Conservation (phyloP, 768 basidiomycete genomes). For the Lactifluus rugatus region DNA sequence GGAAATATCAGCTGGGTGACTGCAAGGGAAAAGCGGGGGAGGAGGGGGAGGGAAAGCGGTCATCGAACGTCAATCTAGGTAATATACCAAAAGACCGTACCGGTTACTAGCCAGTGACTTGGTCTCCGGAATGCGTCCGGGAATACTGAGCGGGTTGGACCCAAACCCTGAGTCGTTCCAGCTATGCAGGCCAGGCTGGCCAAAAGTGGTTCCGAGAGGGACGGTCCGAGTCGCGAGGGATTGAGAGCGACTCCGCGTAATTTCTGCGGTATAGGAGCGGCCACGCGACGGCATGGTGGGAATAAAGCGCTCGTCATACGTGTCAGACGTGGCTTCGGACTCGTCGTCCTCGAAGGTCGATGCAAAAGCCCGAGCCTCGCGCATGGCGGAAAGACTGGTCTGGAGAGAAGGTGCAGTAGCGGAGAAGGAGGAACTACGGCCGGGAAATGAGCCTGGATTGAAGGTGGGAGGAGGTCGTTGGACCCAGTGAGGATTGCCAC, state of each 20-base stretch:
- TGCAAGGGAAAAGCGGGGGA: slow-evolving; percentile 29
- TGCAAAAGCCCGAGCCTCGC: slow-evolving; percentile 52
- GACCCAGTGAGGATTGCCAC: slow-evolving; percentile 38
- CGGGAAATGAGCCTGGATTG: slow-evolving; percentile 43
- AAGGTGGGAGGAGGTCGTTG: slow-evolving; percentile 36
- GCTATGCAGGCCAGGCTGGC: slow-evolving; percentile 33
- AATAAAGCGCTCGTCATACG: slow-evolving; percentile 36
- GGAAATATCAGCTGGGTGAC: slow-evolving; percentile 45
- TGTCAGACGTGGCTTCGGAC: slow-evolving; percentile 51
- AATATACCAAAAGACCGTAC: slow-evolving; percentile 52
- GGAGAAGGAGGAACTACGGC: slow-evolving; percentile 62
- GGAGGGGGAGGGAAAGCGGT: slow-evolving; percentile 38
- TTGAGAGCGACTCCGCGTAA: slow-evolving; percentile 67
- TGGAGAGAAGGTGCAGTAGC: slow-evolving; percentile 36
- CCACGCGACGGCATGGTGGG: slow-evolving; percentile 39
- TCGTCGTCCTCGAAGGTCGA: slow-evolving; percentile 81
- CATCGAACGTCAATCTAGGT: slow-evolving; percentile 47
- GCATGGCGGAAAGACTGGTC: slow-evolving; percentile 54
- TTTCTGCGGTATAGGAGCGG: slow-evolving; percentile 51
- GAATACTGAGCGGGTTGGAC: slow-evolving; percentile 50
- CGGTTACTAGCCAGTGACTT: slow-evolving; percentile 54
- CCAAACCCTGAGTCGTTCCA: slow-evolving; percentile 51
- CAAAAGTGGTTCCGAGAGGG: slow-evolving; percentile 40
- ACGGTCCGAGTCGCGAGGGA: slow-evolving; percentile 55
- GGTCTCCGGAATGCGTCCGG: slow-evolving; percentile 49